Percentiles rank a stretch among this genome's conserved stretches.
Evolutionary conservation across 176 grass and related monocot species (phyloP).

Genomic region (Ampelocalamus luodianensis): DNA sequence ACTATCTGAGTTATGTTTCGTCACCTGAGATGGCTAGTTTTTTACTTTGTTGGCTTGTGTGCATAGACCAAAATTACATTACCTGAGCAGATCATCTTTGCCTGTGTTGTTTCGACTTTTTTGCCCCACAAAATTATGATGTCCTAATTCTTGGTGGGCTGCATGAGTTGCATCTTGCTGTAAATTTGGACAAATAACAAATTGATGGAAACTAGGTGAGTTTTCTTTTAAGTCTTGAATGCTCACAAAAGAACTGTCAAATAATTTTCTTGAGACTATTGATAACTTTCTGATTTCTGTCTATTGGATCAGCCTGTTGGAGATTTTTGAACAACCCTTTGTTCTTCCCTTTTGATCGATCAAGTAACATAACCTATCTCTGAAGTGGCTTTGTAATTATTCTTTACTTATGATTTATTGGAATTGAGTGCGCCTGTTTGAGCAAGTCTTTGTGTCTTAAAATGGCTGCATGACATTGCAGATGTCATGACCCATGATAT

Average conservation of each 20-base stretch:
- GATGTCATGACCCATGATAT: neutral
- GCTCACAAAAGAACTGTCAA: neutral
- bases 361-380: neutral
- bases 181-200: constrained; percentile 35
- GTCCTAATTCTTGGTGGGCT: constrained; percentile 37
- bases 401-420: constrained; percentile 1
- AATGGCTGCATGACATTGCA: neutral
- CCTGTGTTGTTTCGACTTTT: neutral
- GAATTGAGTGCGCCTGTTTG: neutral
- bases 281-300: neutral
- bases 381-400: neutral
- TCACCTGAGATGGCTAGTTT: neutral
- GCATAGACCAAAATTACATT: neutral
- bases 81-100: neutral
- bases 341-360: neutral
- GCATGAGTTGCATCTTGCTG: constrained; percentile 37
- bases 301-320: neutral
- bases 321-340: neutral
- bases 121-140: neutral
- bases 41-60: neutral
- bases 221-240: constrained; percentile 20
- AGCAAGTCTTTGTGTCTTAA: neutral
- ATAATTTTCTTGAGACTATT: constrained; percentile 3
- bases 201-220: constrained; percentile 19
- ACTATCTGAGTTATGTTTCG: neutral